phyloP scores from a whole-genome alignment of 2,329 filamentous ascomycete genomes.

The Pleomassaria siparia region DNA sequence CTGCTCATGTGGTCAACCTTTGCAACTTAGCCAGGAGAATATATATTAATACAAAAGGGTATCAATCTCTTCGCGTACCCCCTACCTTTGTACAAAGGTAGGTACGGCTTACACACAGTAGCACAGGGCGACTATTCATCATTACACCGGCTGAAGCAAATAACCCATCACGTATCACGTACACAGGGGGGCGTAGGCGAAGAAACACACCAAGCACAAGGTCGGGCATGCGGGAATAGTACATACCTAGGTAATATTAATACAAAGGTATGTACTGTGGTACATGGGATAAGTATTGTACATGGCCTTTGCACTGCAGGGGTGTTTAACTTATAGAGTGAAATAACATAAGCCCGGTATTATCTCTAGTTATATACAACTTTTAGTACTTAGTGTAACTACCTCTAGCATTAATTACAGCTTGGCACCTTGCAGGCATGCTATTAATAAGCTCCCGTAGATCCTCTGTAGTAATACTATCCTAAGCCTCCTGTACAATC shows the following conservation, averaged over 20 bases:
- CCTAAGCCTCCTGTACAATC: slow-evolving; percentile 9
- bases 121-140: too few relatives aligned
- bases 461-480: neutral
- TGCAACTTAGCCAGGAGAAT: neutral
- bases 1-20: neutral
- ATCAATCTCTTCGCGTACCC: too few relatives aligned
- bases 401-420: slow-evolving; percentile 7
- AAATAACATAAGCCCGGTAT: too few relatives aligned
- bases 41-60: too few relatives aligned
- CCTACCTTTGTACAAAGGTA: too few relatives aligned
- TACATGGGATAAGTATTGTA: neutral
- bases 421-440: slow-evolving; percentile 6
- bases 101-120: too few relatives aligned
- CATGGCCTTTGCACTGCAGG: neutral
- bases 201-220: too few relatives aligned
- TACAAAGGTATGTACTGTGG: neutral
- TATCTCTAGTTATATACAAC: neutral
- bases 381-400: neutral
- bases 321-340: neutral
- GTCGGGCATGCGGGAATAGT: too few relatives aligned
- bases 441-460: slow-evolving; percentile 4
- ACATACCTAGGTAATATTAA: too few relatives aligned
- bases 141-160: too few relatives aligned
- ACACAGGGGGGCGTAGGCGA: too few relatives aligned
- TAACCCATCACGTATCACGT: too few relatives aligned